Conservation (phyloP, 1,139 yeast species). For the Lodderomyces pseudojiufengensis region DNA sequence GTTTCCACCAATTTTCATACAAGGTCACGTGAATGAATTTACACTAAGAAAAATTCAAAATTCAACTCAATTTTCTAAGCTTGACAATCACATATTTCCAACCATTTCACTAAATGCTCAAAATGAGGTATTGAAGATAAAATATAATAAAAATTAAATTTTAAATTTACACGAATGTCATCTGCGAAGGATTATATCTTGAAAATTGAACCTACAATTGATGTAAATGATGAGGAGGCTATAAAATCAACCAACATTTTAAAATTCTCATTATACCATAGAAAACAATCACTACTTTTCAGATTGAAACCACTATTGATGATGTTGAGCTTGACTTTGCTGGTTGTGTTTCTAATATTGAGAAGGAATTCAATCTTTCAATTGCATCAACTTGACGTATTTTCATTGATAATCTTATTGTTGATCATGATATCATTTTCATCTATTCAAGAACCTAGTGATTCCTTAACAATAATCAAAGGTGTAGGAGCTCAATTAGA, state of each 20-base stretch:
- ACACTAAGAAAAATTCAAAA: too few species aligned
- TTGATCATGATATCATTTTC: slow-evolving; percentile 1
- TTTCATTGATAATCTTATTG: neutral
- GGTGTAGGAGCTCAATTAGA: slow-evolving; percentile 37
- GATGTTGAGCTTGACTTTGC: neutral
- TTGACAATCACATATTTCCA: too few species aligned
- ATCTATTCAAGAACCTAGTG: slow-evolving; percentile 27
- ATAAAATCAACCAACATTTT: slow-evolving; percentile 12
- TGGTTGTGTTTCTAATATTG: too few species aligned
- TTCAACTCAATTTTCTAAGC: too few species aligned
- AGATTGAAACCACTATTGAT: slow-evolving; percentile 4
- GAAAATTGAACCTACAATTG: slow-evolving; percentile 25
- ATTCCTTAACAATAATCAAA: slow-evolving; percentile 33
- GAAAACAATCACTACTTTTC: slow-evolving; percentile 5
- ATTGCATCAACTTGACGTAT: too few species aligned
- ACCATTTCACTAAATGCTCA: too few species aligned
- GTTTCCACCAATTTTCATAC: too few species aligned
- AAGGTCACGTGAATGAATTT: too few species aligned
- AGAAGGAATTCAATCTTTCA: too few species aligned
- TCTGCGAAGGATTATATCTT: slow-evolving; percentile 29
- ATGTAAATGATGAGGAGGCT: slow-evolving; percentile 2
- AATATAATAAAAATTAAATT: too few species aligned
- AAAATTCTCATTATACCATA: slow-evolving; percentile 15
- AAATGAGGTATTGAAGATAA: too few species aligned
- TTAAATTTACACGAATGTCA: slow-evolving; percentile 20